Base-by-base conservation (phyloP, 2,329 filamentous ascomycete species). In the Paraconiothyrium sp. region DNA sequence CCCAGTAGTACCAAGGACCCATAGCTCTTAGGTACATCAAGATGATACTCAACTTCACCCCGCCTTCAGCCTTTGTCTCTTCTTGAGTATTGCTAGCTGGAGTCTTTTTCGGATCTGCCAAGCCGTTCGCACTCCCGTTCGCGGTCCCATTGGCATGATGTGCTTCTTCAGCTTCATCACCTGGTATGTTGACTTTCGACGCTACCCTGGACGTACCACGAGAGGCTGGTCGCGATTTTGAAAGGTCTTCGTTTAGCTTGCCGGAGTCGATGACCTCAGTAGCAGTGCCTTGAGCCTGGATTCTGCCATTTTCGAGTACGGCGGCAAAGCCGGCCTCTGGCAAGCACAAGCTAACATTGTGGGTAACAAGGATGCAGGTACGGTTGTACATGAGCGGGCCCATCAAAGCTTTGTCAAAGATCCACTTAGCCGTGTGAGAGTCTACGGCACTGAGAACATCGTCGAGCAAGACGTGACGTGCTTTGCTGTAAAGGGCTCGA, bases 1-100 rank as follows among this genome's bases (percentile, higher is more conserved):
- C 78, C 95, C 95, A 99, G 81, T 97, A 99, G 85, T 92, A 94
- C 92, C 93, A 97, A 4, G 90, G 86, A n/a, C 95, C 95, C 95
- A 99, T 99, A 66, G 94, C 88, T 61, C 81, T 82, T 20, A 99
- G 86, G 76, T 99, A 99, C 75, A 97, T 88, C 63, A 89, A 83
- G 72, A 99, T 91, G 55, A 97, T 94, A 24, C 88, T 85, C 85
- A 93, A 90, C 77, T 97, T 95, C 70, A 99, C 93, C 44, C 93
- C 90, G 32, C 95, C 95, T 49, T 87, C 89, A 8, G 92, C 90
- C 79, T 96, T 98, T 46, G 85, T 85, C 78, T 99, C 95, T 37
- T 78, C 76, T 32, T 79, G 67, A 7, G 67, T 63, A 56, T 72
- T 74, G 83, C 88, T 85, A 2, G 85, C 83, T 63, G 86, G 83